Conservation (phyloP, 2,329 filamentous ascomycete genomes). For the Cordyceps cateniannulata region DNA sequence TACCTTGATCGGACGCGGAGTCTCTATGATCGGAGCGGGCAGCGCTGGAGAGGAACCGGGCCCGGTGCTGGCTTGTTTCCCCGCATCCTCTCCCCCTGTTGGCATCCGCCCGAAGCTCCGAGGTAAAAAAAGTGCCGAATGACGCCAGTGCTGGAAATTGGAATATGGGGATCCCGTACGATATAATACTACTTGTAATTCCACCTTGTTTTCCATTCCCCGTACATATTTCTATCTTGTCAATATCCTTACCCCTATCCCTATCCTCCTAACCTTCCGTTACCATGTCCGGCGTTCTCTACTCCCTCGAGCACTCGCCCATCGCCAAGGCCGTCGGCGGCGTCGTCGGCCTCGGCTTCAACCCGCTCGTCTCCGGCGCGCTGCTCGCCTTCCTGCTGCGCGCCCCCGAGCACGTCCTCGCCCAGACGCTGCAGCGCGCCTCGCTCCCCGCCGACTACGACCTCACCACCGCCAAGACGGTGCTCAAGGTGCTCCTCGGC, state of each 20-base stretch:
- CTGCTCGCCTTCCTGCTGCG: not conserved
- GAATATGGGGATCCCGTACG: not conserved
- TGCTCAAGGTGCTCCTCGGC: conserved; percentile 13
- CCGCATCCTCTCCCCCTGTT: not conserved
- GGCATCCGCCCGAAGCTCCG: not conserved
- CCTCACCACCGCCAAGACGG: conserved; percentile 4
- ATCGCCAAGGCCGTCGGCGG: not conserved
- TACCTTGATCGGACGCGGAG: not conserved
- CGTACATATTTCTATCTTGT: not conserved
- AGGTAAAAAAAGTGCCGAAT: not conserved
- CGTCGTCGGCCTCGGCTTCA: not conserved
- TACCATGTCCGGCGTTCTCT: conserved; percentile 7
- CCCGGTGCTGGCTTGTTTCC: not conserved
- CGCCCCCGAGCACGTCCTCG: not conserved
- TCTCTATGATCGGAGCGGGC: not conserved
- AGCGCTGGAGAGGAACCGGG: not conserved
- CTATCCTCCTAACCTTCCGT: not conserved
- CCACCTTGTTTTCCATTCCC: not conserved
- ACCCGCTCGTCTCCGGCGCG: conserved; percentile 5
- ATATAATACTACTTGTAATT: not conserved
- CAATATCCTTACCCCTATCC: not conserved
- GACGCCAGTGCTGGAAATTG: not conserved
- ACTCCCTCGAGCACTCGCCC: conserved; percentile 1
- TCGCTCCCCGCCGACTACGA: conserved; percentile 6
- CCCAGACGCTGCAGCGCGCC: conserved; percentile 2